Evolutionary conservation across 2,329 filamentous ascomycete genomes (phyloP), one percentile per base, ranked within the genome.

Genomic region (Fusarium mundagurra): DNA sequence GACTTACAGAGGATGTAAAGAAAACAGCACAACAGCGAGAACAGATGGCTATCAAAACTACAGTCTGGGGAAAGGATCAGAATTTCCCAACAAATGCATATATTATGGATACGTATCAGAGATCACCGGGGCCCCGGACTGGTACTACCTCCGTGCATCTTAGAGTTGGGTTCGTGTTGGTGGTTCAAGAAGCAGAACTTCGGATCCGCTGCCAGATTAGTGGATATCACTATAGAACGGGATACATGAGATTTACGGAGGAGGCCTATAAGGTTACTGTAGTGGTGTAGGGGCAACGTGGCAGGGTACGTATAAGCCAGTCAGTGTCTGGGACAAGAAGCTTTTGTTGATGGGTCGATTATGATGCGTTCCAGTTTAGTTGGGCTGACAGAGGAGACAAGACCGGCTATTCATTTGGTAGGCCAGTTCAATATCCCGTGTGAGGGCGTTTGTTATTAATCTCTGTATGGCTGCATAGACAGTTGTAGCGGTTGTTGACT

Each of bases 201-300:
- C 73, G 67, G 72, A 69, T 69, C 75, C 75, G 75, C 75, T 73
- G 67, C 57, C 50, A 41, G 24, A 33, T 33, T 53, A 60, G 66
- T 67, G 54, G 39, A 50, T 57, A 31, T 45, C 31, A n/a, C 20
- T 51, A 36, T n/a, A 55, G 29, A 36, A 33, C 22, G 44, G 34
- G 36, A 50, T 34, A 53, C 6, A 27, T 27, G 43, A 31, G 47
- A 41, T 34, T 51, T 41, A 41, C 34, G 50, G 50, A 27, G 27
- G 38, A 55, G 20, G 51, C 24, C 51, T 41, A 41, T 31, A 53
- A 22, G 34, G 34, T 55, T 41, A 13, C 34, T 29, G 36, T 14
- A n/a, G 55, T 29, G 55, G 55, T 59, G 33, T 29, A 59, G 34
- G 18, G 57, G 38, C 58, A 38, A 69, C 59, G 68, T 72, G 60